Percentiles rank a stretch among this genome's conserved stretches.
Conservation (phyloP, 2,329 filamentous ascomycete genomes). For the Trichoderma gracile region DNA sequence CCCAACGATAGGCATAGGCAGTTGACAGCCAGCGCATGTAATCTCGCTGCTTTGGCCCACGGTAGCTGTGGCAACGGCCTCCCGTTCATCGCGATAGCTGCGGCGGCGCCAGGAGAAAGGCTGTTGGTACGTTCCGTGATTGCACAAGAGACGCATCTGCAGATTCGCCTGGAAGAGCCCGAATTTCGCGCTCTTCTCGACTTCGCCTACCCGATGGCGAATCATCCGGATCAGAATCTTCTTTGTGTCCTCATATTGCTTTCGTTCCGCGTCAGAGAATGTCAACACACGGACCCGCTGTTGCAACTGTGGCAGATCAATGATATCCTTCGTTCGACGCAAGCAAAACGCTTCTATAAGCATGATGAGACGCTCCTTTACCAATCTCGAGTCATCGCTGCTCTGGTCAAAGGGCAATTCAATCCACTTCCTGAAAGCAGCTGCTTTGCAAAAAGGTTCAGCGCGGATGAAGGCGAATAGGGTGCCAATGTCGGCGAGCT, state of each 20-base stretch:
- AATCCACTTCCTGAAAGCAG: conserved; percentile 48
- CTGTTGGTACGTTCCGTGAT: conserved; percentile 52
- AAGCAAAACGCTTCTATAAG: conserved; percentile 45
- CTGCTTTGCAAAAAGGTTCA: conserved; percentile 43
- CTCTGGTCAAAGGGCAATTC: conserved; percentile 40
- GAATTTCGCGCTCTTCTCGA: conserved; percentile 41
- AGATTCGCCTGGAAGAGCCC: conserved; percentile 49
- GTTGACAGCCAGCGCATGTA: conserved; percentile 37
- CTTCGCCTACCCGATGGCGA: conserved; percentile 40
- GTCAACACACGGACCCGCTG: conserved; percentile 3
- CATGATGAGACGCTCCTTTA: conserved; percentile 36
- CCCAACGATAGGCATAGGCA: conserved; percentile 31
- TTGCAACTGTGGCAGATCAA: conserved; percentile 38
- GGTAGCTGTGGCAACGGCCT: conserved; percentile 30
- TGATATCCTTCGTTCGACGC: conserved; percentile 44
- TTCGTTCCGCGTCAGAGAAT: neutral
- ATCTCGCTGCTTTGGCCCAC: conserved; percentile 32
- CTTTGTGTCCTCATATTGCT: conserved; percentile 40
- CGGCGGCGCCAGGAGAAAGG: conserved; percentile 42
- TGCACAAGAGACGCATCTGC: conserved; percentile 51
- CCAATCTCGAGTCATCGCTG: conserved; percentile 28
- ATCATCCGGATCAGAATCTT: conserved; percentile 43
- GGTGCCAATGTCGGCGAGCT: conserved; percentile 52
- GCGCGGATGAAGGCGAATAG: conserved; percentile 51
- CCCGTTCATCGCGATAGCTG: conserved; percentile 36